Base-by-base conservation (phyloP, 75 land plant species). In the Isoetes taiwanensis region DNA sequence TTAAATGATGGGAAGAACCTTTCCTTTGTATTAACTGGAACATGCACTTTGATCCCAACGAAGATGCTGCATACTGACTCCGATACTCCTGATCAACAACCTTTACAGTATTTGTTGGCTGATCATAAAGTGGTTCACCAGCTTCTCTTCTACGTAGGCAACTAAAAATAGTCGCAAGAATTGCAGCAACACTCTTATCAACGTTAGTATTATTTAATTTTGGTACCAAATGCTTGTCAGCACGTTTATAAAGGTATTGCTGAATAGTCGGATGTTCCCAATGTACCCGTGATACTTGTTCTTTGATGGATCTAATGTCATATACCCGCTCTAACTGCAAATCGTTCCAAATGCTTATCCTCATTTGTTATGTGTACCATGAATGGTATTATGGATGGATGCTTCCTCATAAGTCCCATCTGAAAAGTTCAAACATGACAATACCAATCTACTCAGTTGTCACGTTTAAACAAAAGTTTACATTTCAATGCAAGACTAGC, bases 341-440 rank as follows among this genome's bases (percentile, higher is more conserved):
- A 91, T 59, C 94, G 48, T 54, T 91, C 97, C 61, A 82, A 40
- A 69, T 91, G 97, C 41, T 91, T 91, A 28, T 73, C 93, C 50
- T 90, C 97, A 68, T 80, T 85, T 27, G 97, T 50, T 9, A 90
- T 90, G 67, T 85, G 82, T 19, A 90, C 55, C 90, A 90, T 85
- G 62, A 90, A 90, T 10, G 97, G 97, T 60, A 90, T 80, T 11
- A 90, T 82, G 43, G 97, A 85, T 21, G 97, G 97, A 62, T 90
- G 97, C 67, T 85, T 90, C 77, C 84, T 90, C 97, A 90, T 90
- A n/a, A 90, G 81, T 31, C 91, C 97, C 90, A 90, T 90, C 97
- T 90, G 68, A 32, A 41, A 60, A 34, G 29, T 54, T 19, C n/a
- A n/a, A n/a, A n/a, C n/a, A n/a, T n/a, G n/a, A n/a, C n/a, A n/a